Conservation (phyloP, 441 rosid genomes). For the Populus hybrid region DNA sequence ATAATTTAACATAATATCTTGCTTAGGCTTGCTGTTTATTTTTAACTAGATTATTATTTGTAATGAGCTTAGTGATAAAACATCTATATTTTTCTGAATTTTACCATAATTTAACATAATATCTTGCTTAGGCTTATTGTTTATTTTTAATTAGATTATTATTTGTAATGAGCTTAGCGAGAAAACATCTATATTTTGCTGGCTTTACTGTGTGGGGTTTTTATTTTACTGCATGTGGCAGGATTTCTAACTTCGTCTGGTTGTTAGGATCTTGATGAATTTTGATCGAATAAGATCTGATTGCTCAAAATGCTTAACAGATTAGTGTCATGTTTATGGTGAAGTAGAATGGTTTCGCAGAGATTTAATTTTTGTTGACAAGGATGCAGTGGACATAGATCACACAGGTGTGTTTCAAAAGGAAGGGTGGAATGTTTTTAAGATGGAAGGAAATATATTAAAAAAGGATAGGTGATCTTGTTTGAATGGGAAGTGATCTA, state of each 20-base stretch:
- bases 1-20: neutral
- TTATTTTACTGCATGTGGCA: neutral
- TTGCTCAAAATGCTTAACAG: neutral
- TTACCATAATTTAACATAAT: neutral
- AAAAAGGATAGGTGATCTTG: neutral
- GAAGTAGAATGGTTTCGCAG: neutral
- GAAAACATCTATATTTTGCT: neutral
- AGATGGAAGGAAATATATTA: neutral
- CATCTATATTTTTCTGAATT: neutral
- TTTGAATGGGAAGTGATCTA: neutral
- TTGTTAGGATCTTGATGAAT: neutral
- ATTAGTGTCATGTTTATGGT: neutral
- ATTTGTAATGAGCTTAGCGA: neutral
- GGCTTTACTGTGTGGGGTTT: neutral
- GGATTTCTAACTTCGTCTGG: neutral
- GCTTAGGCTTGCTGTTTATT: neutral
- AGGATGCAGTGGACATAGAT: neutral
- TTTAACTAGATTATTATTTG: neutral
- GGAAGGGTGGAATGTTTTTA: neutral
- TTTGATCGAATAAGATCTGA: neutral
- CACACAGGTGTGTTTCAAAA: neutral
- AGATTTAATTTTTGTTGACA: neutral
- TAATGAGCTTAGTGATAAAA: neutral
- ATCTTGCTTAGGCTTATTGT: neutral
- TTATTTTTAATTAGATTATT: neutral